A percentile compares a stretch with the other conserved stretches of the same genome.
These are phyloP conservation scores for Phanerochaete sordida DNA, from an alignment of 768 basidiomycete genomes.

Conservation along the genomic window DNA sequence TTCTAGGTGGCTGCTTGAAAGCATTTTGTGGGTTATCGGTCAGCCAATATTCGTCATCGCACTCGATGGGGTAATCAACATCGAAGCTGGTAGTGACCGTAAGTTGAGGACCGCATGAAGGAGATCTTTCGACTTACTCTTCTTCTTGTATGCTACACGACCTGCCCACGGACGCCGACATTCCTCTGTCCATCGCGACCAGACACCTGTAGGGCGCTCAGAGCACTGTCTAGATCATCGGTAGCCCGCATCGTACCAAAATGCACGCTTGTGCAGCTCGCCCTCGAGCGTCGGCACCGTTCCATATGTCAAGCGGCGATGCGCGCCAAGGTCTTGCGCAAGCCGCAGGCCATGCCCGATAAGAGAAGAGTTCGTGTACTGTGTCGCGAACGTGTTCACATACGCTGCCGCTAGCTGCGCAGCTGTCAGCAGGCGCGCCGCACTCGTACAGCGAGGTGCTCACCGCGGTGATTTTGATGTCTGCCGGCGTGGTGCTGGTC, in stretches of 20 bases:
- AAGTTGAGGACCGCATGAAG: background rate
- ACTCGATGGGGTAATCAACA: slow-evolving; percentile 53
- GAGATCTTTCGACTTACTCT: background rate
- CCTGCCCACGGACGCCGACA: slow-evolving; percentile 54
- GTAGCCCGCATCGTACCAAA: slow-evolving; percentile 46
- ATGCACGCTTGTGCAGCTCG: slow-evolving; percentile 79
- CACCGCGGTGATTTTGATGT: slow-evolving; percentile 58
- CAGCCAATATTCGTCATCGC: slow-evolving; percentile 79
- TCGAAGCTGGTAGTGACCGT: slow-evolving; percentile 48
- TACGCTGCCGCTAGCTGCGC: background rate
- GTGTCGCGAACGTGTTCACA: background rate
- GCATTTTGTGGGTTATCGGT: slow-evolving; percentile 44
- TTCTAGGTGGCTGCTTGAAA: slow-evolving; percentile 60
- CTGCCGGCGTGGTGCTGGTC: slow-evolving; percentile 50
- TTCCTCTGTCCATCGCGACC: slow-evolving; percentile 39
- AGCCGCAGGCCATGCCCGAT: slow-evolving; percentile 46
- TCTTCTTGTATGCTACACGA: slow-evolving; percentile 70
- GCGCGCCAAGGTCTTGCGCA: slow-evolving; percentile 67
- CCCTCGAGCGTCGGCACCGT: slow-evolving; percentile 45
- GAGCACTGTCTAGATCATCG: background rate
- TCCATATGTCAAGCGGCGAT: slow-evolving; percentile 57
- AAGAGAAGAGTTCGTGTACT: slow-evolving; percentile 6
- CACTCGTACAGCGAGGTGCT: too few species aligned
- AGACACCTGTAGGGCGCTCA: slow-evolving; percentile 39
- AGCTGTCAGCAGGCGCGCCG: background rate